Evolutionary conservation across 768 basidiomycete genomes (phyloP).

Genomic region (Boletellus emodensis): DNA sequence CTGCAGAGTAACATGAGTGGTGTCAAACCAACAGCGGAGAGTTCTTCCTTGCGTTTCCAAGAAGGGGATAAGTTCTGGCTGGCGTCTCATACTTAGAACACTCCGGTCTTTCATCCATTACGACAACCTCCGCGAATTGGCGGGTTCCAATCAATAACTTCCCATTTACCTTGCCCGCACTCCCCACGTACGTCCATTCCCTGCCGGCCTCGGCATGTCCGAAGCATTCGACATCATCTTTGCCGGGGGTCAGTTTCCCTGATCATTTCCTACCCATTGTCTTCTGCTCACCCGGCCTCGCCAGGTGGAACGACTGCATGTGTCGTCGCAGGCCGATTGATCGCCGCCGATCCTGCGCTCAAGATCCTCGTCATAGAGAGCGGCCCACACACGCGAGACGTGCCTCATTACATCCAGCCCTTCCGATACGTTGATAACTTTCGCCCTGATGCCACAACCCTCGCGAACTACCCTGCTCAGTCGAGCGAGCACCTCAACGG

Average conservation of each 20-base stretch:
- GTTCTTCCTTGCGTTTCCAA: too few relatives aligned
- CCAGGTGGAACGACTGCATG: slow-evolving; percentile 53
- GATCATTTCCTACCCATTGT: too few relatives aligned
- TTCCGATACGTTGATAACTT: slow-evolving; percentile 47
- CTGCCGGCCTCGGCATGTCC: background rate
- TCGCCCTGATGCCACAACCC: slow-evolving; percentile 34
- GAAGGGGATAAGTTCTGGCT: too few relatives aligned
- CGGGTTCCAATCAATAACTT: too few relatives aligned
- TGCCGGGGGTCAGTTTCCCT: slow-evolving; percentile 43
- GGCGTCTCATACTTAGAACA: too few relatives aligned
- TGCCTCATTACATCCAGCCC: slow-evolving; percentile 50
- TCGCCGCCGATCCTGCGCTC: slow-evolving; percentile 48
- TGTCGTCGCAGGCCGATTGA: slow-evolving; percentile 48
- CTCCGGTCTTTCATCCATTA: too few relatives aligned
- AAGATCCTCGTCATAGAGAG: slow-evolving; percentile 61
- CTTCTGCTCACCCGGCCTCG: background rate
- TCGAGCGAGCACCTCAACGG: slow-evolving; percentile 43
- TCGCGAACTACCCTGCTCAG: slow-evolving; percentile 39
- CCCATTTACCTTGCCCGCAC: too few relatives aligned
- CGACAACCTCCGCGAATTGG: too few relatives aligned
- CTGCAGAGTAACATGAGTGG: too few relatives aligned
- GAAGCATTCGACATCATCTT: slow-evolving; percentile 49
- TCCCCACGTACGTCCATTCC: too few relatives aligned
- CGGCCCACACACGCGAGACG: slow-evolving; percentile 47
- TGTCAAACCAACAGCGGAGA: too few relatives aligned